phyloP scores from a whole-genome alignment of 2,329 filamentous ascomycete genomes.

The Talaromyces atroroseus region DNA sequence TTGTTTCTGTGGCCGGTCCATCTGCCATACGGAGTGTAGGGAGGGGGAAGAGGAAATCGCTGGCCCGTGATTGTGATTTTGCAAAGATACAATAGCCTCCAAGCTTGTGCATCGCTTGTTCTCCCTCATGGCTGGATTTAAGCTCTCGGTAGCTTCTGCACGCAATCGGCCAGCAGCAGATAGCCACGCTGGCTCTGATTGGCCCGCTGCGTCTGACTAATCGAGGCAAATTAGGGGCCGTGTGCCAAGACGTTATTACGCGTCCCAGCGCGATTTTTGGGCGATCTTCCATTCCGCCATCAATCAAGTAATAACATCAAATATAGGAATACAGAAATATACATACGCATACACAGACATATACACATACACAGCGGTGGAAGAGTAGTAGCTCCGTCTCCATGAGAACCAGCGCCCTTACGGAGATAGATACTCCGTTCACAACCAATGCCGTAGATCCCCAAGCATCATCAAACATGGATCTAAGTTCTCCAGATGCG shows the following conservation, averaged over 20 bases:
- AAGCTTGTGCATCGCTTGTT: no score
- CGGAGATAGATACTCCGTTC: background rate
- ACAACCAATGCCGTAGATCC: background rate
- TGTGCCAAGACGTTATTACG: background rate
- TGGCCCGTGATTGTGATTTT: no score
- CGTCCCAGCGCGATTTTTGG: background rate
- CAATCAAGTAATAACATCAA: no score
- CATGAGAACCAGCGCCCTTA: background rate
- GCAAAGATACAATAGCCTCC: no score
- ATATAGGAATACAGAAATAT: no score
- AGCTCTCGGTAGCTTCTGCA: conserved; percentile 8
- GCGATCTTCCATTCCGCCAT: background rate
- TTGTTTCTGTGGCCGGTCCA: background rate
- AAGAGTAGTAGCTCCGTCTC: background rate
- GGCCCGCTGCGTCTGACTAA: background rate
- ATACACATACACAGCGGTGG: no score
- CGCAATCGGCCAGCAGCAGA: background rate
- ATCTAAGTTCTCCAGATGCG: no score
- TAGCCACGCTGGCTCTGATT: background rate
- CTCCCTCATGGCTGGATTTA: background rate
- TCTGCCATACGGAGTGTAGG: background rate
- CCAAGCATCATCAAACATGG: conserved; percentile 2
- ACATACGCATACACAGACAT: no score
- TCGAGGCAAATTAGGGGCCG: background rate
- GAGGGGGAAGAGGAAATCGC: no score